phyloP scores from a whole-genome alignment of 306 rosid species.

The Cyamopsis tetragonoloba region DNA sequence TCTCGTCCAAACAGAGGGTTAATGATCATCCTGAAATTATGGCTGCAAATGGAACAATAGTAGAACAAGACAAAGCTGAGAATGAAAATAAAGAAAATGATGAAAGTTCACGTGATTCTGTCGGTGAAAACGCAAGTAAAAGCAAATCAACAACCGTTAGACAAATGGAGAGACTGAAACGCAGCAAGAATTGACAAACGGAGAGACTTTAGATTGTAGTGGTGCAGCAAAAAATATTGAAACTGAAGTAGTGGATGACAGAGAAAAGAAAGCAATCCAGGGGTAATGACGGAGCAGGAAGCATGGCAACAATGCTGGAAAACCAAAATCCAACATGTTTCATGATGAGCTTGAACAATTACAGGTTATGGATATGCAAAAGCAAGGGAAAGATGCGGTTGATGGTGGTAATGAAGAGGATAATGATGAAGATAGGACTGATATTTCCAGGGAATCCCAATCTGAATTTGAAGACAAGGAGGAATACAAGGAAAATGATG shows the following conservation, averaged over 20 bases:
- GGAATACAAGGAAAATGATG: slow-evolving; percentile 38
- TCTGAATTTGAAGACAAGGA: slow-evolving; percentile 32
- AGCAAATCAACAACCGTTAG: slow-evolving; percentile 2
- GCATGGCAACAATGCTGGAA: too few relatives aligned
- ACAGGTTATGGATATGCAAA: slow-evolving; percentile 23
- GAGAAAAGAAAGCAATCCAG: slow-evolving; percentile 9
- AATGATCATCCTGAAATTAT: slow-evolving; percentile 31
- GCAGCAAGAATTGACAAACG: slow-evolving; percentile 12
- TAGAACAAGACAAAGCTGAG: slow-evolving; percentile 16
- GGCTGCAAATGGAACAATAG: slow-evolving; percentile 24
- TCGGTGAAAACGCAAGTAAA: slow-evolving; percentile 18
- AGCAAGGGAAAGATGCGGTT: slow-evolving; percentile 18
- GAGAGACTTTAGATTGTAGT: slow-evolving; percentile 21
- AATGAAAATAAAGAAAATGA: slow-evolving; percentile 10
- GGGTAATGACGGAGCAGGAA: too few relatives aligned
- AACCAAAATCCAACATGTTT: neutral
- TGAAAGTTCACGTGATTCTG: slow-evolving; percentile 6
- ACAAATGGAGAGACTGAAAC: slow-evolving; percentile 19
- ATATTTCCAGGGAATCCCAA: slow-evolving; percentile 24
- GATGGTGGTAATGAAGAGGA: neutral
- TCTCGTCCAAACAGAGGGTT: too few relatives aligned
- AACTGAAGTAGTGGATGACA: slow-evolving; percentile 8
- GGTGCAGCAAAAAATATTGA: neutral
- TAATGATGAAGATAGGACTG: slow-evolving; percentile 31
- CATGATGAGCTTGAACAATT: slow-evolving; percentile 14